A percentile compares a stretch with the other conserved stretches of the same genome.
Conservation (phyloP, 257 asterid species). For the Penstemon davidsonii region DNA sequence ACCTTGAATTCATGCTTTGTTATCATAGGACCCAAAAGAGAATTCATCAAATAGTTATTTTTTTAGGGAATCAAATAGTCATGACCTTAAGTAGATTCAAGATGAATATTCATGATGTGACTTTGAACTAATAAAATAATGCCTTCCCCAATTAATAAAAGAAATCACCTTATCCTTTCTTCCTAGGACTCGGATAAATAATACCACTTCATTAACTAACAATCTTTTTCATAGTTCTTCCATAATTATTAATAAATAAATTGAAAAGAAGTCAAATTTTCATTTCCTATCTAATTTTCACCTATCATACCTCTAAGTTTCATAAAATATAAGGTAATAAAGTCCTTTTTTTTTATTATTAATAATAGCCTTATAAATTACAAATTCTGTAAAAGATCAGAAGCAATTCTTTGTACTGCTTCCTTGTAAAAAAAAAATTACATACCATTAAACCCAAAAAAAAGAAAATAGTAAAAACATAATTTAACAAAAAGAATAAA, state of each 20-base stretch:
- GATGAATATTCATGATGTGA: too few species aligned
- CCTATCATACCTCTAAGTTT: neutral
- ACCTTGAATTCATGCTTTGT: too few species aligned
- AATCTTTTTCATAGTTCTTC: too few species aligned
- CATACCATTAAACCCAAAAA: neutral
- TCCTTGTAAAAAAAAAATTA: conserved; percentile 24
- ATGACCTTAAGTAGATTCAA: too few species aligned
- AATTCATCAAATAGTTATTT: too few species aligned
- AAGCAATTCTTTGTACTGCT: conserved; percentile 29
- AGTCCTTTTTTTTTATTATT: conserved; percentile 16
- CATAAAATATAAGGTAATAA: neutral
- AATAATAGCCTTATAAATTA: conserved; percentile 27
- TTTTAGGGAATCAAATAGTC: too few species aligned
- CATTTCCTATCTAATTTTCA: neutral
- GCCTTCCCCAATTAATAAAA: too few species aligned
- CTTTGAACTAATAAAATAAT: too few species aligned
- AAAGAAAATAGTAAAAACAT: neutral
- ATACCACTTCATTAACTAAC: neutral
- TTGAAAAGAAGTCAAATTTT: too few species aligned
- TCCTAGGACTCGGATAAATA: neutral
- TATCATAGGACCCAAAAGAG: too few species aligned
- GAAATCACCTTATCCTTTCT: too few species aligned
- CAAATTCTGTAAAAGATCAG: conserved; percentile 20
- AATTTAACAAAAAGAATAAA: neutral
- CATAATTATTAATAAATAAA: too few species aligned